Percentiles rank a stretch among this genome's conserved stretches.
Conservation (phyloP, 345 rosid species). For the Populus euphratica region DNA sequence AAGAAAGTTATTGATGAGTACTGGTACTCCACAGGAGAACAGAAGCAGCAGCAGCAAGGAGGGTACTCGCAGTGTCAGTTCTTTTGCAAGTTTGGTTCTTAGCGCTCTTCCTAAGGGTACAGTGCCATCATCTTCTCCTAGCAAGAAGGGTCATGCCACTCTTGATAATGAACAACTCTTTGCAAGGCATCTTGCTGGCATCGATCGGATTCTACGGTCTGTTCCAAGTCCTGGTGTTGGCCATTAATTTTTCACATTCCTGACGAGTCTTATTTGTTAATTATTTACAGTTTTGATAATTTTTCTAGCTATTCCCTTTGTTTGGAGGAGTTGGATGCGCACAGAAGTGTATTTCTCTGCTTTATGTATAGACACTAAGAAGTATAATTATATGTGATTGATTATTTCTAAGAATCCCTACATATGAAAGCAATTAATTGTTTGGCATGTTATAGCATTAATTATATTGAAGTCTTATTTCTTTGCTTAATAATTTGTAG, state of each 20-base stretch:
- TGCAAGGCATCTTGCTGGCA: constrained; percentile 50
- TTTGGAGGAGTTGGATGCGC: neutral
- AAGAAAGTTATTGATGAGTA: constrained; percentile 39
- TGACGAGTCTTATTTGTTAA: neutral
- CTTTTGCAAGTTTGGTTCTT: constrained; percentile 38
- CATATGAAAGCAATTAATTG: neutral
- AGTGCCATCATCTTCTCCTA: constrained; percentile 56
- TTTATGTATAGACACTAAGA: constrained; percentile 1
- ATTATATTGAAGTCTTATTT: neutral
- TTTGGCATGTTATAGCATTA: neutral
- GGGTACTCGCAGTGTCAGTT: neutral
- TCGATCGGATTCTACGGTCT: constrained; percentile 61
- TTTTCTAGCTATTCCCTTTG: neutral
- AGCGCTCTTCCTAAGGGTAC: constrained; percentile 62
- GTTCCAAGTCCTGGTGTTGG: constrained; percentile 93
- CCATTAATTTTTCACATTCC: constrained; percentile 25
- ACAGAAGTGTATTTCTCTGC: neutral
- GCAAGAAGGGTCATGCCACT: constrained; percentile 59
- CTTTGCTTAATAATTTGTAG: neutral
- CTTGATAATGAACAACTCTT: constrained; percentile 47
- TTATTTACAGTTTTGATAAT: constrained; percentile 6
- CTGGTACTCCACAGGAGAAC: constrained; percentile 2
- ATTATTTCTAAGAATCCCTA: constrained; percentile 7
- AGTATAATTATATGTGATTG: neutral
- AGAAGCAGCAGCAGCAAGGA: neutral